Conservation (phyloP, 495 filamentous ascomycete genomes). For the Xylaria longipes region DNA sequence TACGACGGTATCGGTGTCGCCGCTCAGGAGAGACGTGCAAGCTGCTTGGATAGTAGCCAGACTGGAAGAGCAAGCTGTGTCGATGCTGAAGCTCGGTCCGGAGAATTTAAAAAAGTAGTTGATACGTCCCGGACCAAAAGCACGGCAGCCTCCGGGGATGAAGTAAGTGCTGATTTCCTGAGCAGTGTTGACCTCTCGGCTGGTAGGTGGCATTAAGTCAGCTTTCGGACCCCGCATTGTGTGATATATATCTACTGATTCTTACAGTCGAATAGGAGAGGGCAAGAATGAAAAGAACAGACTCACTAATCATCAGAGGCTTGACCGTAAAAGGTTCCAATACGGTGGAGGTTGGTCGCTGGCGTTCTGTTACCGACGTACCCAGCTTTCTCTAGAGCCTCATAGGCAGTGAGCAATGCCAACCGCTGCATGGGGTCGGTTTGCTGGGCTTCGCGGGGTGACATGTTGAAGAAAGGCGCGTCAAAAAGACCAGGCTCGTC, state of each 20-base stretch:
- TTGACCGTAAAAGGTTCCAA: conserved; percentile 31
- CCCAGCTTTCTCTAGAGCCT: conserved; percentile 47
- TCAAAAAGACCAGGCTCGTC: conserved; percentile 48
- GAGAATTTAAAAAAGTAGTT: conserved; percentile 59
- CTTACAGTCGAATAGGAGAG: too few relatives aligned
- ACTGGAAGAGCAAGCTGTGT: conserved; percentile 62
- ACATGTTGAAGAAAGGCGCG: conserved; percentile 58
- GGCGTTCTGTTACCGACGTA: not conserved
- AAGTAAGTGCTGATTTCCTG: not conserved
- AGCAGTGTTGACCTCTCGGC: not conserved
- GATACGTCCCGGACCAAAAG: conserved; percentile 38
- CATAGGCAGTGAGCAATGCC: conserved; percentile 53
- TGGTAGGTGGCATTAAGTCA: too few relatives aligned
- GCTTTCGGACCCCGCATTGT: too few relatives aligned
- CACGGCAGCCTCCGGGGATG: conserved; percentile 12
- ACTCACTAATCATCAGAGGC: conserved; percentile 32
- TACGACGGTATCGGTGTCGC: conserved; percentile 51
- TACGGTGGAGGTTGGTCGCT: conserved; percentile 23
- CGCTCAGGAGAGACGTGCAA: conserved; percentile 44
- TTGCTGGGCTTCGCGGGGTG: conserved; percentile 47
- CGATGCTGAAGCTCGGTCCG: conserved; percentile 58
- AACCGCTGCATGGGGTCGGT: conserved; percentile 57
- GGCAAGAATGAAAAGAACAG: too few relatives aligned
- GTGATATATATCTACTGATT: too few relatives aligned
- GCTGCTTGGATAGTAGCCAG: conserved; percentile 54